A percentile compares a stretch with the other conserved stretches of the same genome.
These are phyloP conservation scores for Turnera subulata DNA, from an alignment of 345 rosid genomes.

Conservation along the genomic window DNA sequence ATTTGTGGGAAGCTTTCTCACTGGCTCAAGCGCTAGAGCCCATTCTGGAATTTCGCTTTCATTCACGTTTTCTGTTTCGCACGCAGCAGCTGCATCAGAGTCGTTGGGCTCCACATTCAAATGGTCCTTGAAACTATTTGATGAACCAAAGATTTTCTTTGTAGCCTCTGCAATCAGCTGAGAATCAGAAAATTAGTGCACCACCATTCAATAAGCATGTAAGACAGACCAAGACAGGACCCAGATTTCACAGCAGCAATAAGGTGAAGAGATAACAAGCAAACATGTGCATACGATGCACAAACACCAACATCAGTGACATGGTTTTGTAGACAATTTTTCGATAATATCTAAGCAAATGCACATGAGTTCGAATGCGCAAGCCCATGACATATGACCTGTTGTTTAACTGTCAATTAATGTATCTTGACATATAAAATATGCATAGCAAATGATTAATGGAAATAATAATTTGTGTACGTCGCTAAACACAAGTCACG, in stretches of 20 bases:
- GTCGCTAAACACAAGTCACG: too few relatives aligned
- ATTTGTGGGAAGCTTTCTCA: constrained; percentile 38
- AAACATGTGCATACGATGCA: not conserved
- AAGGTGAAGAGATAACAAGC: not conserved
- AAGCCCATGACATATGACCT: too few relatives aligned
- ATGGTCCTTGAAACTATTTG: constrained; percentile 15
- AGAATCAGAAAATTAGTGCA: constrained; percentile 23
- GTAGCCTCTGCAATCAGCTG: constrained; percentile 45
- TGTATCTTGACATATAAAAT: too few relatives aligned
- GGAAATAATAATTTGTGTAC: too few relatives aligned
- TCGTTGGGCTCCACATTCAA: constrained; percentile 20
- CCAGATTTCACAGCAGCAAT: not conserved
- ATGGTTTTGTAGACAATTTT: too few relatives aligned
- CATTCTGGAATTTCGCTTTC: constrained; percentile 32
- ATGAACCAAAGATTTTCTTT: constrained; percentile 32
- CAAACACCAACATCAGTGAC: not conserved
- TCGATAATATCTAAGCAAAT: too few relatives aligned
- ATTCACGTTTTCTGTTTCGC: constrained; percentile 6
- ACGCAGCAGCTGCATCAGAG: constrained; percentile 5
- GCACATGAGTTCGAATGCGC: too few relatives aligned
- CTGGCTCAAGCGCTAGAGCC: constrained; percentile 33
- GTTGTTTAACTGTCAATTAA: too few relatives aligned
- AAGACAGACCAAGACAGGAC: constrained; percentile 2
- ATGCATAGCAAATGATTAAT: too few relatives aligned
- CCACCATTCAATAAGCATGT: constrained; percentile 11